Base-by-base conservation (phyloP, 495 filamentous ascomycete genomes). In the Xylaria flabelliformis region DNA sequence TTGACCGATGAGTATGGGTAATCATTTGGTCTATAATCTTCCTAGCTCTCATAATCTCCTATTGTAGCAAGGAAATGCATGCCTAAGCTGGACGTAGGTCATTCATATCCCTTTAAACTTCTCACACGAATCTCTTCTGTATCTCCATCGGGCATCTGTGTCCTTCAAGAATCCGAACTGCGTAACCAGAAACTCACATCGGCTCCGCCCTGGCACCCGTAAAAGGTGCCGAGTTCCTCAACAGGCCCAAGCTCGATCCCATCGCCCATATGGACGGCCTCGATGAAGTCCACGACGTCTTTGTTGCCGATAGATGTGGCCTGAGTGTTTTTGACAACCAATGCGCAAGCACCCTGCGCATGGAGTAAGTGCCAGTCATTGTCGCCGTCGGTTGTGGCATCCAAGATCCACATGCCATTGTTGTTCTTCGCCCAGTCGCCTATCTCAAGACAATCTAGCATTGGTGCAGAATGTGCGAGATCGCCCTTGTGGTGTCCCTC, bases 381-480 rank as follows among this genome's bases (percentile, higher is more conserved):
- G 29, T 41, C 63, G 17, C 19, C 8, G 13, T 55, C 44, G 26
- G 72, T 59, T 1, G 55, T 71, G 10, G 32, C 12, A 0, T 56
- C 55, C 36, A 74, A 56, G 4, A 55, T 24, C 74, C 74, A 75
- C 62, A 42, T 9, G 63, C 74, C 74, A 10, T 74, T 67, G 29
- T 74, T 48, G 0, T 46, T 17, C 7, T 4, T 17, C 12, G 72
- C 61, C 58, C 59, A 72, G 9, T 64, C 34, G 15, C 66, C 46
- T 26, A 76, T 67, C 5, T 46, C 12, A 4, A 70, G 34, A 55
- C 74, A 76, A 32, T 74, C 72, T 0, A 3, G 9, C 66, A 67
- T 72, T n/a, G n/a, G 5, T 9, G 74, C 73, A 1, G 56, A 0
- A 29, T 74, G 55, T 42, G 55, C 10, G 13, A 29, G 32, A 17